Evolutionary conservation across 768 basidiomycete genomes (phyloP).

Genomic region (Amanita pseudoporphyria): DNA sequence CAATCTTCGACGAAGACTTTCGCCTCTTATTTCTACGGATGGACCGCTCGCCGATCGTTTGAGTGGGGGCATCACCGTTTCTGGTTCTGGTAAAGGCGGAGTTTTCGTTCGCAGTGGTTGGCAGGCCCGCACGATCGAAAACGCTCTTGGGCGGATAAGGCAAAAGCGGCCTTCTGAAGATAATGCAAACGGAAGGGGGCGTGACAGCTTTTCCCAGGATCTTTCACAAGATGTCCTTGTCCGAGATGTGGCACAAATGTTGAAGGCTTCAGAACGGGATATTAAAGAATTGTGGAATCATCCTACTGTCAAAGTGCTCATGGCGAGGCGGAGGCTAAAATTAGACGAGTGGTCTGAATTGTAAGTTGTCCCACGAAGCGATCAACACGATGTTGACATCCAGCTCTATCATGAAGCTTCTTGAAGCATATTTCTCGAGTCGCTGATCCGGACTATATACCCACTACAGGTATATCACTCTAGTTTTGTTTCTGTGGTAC

Average conservation of each 20-base stretch:
- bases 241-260: slow-evolving; percentile 50
- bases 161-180: slow-evolving; percentile 20
- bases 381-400: slow-evolving; percentile 7
- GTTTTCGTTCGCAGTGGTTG: slow-evolving; percentile 76
- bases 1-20: slow-evolving; percentile 47
- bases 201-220: slow-evolving; percentile 23
- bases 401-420: slow-evolving; percentile 41
- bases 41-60: slow-evolving; percentile 58
- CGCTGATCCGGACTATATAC: slow-evolving; percentile 58
- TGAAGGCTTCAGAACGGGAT: slow-evolving; percentile 51
- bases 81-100: slow-evolving; percentile 67
- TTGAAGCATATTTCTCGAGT: slow-evolving; percentile 65
- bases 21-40: slow-evolving; percentile 54
- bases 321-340: slow-evolving; percentile 58
- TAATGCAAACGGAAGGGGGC: slow-evolving; percentile 21
- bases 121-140: slow-evolving; percentile 62
- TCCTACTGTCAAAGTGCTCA: slow-evolving; percentile 58
- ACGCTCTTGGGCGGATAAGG: slow-evolving; percentile 34
- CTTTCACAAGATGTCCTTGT: slow-evolving; percentile 43
- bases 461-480: slow-evolving; percentile 50
- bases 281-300: slow-evolving; percentile 67
- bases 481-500: slow-evolving; percentile 9
- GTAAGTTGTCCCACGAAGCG: slow-evolving; percentile 33
- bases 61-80: slow-evolving; percentile 63
- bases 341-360: slow-evolving; percentile 87